phyloP scores from a whole-genome alignment of 1,284 basidiomycete species.

The Cutaneotrichosporon dermatis region DNA sequence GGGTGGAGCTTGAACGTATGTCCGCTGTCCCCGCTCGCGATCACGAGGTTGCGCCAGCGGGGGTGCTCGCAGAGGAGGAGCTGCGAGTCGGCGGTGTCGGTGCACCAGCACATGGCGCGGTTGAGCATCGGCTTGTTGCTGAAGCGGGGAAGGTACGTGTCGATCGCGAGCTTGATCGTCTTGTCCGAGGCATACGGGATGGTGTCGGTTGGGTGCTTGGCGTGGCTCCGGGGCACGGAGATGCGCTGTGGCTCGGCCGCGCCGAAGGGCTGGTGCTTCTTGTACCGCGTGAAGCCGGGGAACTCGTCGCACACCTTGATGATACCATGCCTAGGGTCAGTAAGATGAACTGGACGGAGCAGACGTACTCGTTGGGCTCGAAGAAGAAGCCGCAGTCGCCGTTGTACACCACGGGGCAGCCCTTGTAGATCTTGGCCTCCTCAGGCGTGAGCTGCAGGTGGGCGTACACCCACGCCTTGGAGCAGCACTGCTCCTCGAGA shows the following conservation, averaged over 20 bases:
- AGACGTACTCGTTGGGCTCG: neutral
- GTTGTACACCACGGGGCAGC: constrained; percentile 1
- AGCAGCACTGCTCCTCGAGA: too few relatives aligned
- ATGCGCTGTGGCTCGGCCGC: neutral
- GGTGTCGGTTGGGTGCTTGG: neutral
- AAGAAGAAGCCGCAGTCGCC: constrained; percentile 9
- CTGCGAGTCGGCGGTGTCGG: neutral
- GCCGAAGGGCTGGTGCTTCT: constrained; percentile 1
- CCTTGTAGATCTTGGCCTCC: neutral
- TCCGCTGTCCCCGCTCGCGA: constrained; percentile 1
- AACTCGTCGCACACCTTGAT: constrained; percentile 5
- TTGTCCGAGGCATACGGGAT: neutral
- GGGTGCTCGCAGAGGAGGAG: constrained; percentile 3
- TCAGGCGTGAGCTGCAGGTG: too few relatives aligned
- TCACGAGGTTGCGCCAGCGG: neutral
- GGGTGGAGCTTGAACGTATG: constrained; percentile 4
- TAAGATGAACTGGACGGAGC: too few relatives aligned
- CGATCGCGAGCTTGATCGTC: neutral
- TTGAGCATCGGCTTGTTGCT: neutral
- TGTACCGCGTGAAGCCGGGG: constrained; percentile 1
- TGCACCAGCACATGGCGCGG: constrained; percentile 3
- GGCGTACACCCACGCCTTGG: too few relatives aligned
- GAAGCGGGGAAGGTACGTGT: neutral
- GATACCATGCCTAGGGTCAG: neutral
- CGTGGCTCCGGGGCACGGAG: constrained; percentile 1